phyloP scores from a whole-genome alignment of 768 basidiomycete genomes.

The Lentinus brumalis region DNA sequence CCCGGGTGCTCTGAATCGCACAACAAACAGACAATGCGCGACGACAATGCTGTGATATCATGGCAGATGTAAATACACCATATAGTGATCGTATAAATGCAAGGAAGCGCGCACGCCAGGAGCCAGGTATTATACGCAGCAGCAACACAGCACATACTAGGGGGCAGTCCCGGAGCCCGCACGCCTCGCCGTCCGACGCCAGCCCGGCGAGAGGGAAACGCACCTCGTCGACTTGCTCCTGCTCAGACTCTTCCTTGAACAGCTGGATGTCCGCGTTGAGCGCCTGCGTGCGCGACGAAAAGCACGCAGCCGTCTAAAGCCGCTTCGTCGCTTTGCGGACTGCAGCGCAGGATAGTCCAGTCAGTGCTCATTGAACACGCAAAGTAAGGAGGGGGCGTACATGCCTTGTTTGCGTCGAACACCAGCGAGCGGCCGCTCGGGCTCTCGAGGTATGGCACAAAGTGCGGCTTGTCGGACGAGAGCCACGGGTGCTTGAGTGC shows the following conservation, averaged over 20 bases:
- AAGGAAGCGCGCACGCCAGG: neutral
- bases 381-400: conserved; percentile 45
- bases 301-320: conserved; percentile 61
- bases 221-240: conserved; percentile 77
- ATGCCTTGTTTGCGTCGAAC: conserved; percentile 86
- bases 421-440: conserved; percentile 63
- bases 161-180: neutral
- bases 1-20: too few relatives aligned
- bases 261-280: conserved; percentile 61
- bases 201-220: conserved; percentile 10
- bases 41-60: too few relatives aligned
- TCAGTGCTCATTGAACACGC: conserved; percentile 3
- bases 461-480: conserved; percentile 66
- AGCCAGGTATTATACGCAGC: neutral
- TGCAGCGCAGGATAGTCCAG: conserved; percentile 34
- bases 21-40: neutral
- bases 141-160: neutral
- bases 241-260: conserved; percentile 83
- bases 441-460: conserved; percentile 61
- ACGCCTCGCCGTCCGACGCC: too few relatives aligned
- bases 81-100: neutral
- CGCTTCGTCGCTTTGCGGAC: conserved; percentile 88
- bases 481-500: conserved; percentile 84
- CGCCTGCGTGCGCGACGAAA: conserved; percentile 46
- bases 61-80: neutral